phyloP scores from a whole-genome alignment of 768 basidiomycete genomes.

The Zangia roseola region DNA sequence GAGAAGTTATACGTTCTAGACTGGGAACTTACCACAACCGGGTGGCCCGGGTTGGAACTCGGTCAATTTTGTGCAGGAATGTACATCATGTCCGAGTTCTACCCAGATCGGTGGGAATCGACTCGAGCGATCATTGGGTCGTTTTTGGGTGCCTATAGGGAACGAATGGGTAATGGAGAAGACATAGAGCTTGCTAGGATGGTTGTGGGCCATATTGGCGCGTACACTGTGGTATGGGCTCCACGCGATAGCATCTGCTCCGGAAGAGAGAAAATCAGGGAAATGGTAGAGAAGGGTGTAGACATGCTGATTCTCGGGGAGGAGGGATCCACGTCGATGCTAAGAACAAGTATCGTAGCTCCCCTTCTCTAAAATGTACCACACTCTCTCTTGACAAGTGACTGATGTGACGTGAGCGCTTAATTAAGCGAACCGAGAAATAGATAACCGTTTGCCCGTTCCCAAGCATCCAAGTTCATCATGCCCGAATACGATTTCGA shows the following conservation, averaged over 20 bases:
- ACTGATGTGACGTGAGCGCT: too few species aligned
- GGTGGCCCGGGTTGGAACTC: conserved; percentile 55
- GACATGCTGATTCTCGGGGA: conserved; percentile 40
- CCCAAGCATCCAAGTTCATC: neutral
- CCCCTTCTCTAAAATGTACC: conserved; percentile 12
- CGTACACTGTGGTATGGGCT: conserved; percentile 52
- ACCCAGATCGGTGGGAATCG: conserved; percentile 38
- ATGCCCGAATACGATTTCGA: conserved; percentile 24
- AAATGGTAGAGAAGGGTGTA: conserved; percentile 50
- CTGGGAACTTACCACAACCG: conserved; percentile 63
- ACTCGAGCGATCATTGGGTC: conserved; percentile 38
- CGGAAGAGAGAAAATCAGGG: conserved; percentile 43
- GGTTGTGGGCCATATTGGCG: conserved; percentile 49
- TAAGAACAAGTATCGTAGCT: conserved; percentile 32
- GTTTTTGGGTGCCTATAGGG: conserved; percentile 48
- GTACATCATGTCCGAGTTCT: conserved; percentile 47
- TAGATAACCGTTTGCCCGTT: conserved; percentile 2
- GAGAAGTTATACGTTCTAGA: conserved; percentile 52
- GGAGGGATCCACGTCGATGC: conserved; percentile 22
- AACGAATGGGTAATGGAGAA: conserved; percentile 10
- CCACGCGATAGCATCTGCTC: conserved; percentile 49
- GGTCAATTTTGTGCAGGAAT: conserved; percentile 67
- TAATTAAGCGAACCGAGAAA: too few species aligned
- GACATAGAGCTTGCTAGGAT: conserved; percentile 33
- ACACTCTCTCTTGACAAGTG: too few species aligned